These are phyloP conservation scores for Tolypocladium ovalisporum DNA, from an alignment of 2,329 filamentous ascomycete genomes.

Conservation along the genomic window DNA sequence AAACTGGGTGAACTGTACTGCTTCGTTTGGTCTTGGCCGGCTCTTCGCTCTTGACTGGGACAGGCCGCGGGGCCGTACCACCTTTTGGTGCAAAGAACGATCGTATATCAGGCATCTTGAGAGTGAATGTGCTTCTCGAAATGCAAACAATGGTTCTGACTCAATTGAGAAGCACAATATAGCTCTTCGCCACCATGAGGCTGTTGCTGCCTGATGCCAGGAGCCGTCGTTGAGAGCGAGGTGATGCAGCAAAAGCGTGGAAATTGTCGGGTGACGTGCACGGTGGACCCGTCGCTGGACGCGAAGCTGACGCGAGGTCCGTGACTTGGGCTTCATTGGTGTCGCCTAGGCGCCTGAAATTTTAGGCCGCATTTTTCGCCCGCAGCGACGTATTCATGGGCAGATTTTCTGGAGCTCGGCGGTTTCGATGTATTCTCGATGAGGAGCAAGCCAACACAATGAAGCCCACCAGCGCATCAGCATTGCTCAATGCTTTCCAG, in stretches of 20 bases:
- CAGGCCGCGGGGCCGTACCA: constrained; percentile 38
- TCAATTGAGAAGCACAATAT: background rate
- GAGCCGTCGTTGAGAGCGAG: constrained; percentile 3
- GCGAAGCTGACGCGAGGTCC: constrained; percentile 35
- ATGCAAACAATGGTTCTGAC: background rate
- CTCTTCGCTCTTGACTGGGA: constrained; percentile 33
- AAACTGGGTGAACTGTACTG: constrained; percentile 24
- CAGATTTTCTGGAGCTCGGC: constrained; percentile 23
- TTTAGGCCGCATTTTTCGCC: constrained; percentile 11
- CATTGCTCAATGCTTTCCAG: constrained; percentile 39
- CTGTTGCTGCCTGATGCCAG: constrained; percentile 10
- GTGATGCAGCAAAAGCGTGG: constrained; percentile 14
- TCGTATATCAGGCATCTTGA: constrained; percentile 76
- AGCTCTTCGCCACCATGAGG: constrained; percentile 12
- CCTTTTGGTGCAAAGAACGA: constrained; percentile 80
- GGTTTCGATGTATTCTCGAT: constrained; percentile 9
- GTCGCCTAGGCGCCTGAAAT: constrained; percentile 7
- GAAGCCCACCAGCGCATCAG: constrained; percentile 31
- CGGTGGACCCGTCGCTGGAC: constrained; percentile 15
- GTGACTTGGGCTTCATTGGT: constrained; percentile 26
- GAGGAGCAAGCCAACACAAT: constrained; percentile 23
- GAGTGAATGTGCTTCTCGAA: background rate
- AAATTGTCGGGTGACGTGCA: constrained; percentile 22
- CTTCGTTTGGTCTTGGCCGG: constrained; percentile 31
- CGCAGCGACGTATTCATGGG: constrained; percentile 2